Base-by-base conservation (phyloP, 495 filamentous ascomycete genomes). In the Annulohypoxylon nitens region DNA sequence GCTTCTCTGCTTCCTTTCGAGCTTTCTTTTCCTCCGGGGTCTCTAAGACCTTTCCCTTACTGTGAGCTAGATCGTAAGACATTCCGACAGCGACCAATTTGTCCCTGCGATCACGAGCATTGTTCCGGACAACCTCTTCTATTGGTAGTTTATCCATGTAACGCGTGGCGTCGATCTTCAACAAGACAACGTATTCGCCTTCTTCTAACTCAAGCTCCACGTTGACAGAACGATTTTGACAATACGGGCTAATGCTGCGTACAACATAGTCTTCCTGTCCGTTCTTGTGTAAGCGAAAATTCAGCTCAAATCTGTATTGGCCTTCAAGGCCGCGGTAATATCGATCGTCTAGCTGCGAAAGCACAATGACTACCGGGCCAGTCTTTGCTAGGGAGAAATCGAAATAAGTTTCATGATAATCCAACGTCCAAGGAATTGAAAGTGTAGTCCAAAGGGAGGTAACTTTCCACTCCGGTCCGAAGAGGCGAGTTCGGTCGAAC, bases 401-500 rank as follows among this genome's bases (percentile, higher is more conserved):
- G 78, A 97, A 98, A 66, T 93, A 93, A 20, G 93, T 95, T 71
- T 91, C 87, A 70, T 94, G 90, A 75, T 97, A 98, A 67, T 95
- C 93, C 2, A 90, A 86, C 18, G 89, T 91, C 93, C 94, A 97
- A 1, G 95, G 93, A 4, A 97, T 91, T 43, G 90, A 88, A 23
- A 98, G 81, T 0, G 88, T 92, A 0, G 94, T 93, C 95, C 95
- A 98, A 61, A 92, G 89, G 64, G 93, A 91, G 0, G 92, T 89
- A 36, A 97, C 86, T 20, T 88, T 91, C 95, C 95, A 97, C 25
- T 91, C 88, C 0, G 86, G 83, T n/a, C 90, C 91, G 70, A 98
- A 97, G 0, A 98, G 87, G n/a, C 95, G 88, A 0, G 94, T 97
- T 25, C 94, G 90, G 73, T 96, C 91, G 58, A 98, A 92, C 70